A percentile compares a stretch with the other conserved stretches of the same genome.
phyloP scores from a whole-genome alignment of 2,329 filamentous ascomycete species.

The Emergomyces pasteurianus region DNA sequence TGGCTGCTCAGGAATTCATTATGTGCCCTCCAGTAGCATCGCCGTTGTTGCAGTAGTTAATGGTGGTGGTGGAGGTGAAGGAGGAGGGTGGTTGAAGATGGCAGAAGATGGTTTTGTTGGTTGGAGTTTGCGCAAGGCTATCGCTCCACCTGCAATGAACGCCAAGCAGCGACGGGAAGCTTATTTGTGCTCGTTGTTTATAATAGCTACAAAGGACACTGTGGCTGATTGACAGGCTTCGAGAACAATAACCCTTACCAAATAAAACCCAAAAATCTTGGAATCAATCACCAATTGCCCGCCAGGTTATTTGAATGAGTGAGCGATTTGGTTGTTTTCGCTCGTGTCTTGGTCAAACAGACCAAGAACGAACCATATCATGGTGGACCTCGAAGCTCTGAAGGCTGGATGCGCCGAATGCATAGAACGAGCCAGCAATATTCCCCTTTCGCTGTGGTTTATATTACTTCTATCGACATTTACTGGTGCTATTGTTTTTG shows the following conservation, averaged over 20 bases:
- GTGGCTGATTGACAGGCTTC: not conserved
- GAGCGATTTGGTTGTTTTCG: not conserved
- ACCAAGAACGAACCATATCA: conserved; percentile 1
- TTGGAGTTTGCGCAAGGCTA: not conserved
- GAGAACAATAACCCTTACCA: not conserved
- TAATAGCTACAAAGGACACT: not conserved
- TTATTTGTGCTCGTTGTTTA: not conserved
- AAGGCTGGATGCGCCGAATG: conserved; percentile 22
- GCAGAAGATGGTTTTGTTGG: not conserved
- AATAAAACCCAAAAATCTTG: not conserved
- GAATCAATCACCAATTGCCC: not conserved
- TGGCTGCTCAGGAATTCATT: not conserved
- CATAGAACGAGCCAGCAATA: conserved; percentile 16
- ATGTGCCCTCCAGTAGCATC: not conserved
- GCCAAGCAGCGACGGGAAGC: not conserved
- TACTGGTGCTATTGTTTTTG: conserved; percentile 22
- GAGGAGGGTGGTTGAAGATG: not conserved
- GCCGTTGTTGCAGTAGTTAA: not conserved
- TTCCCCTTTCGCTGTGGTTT: conserved; percentile 21
- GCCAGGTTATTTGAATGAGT: not conserved
- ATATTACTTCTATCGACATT: conserved; percentile 18
- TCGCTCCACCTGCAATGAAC: too few species aligned
- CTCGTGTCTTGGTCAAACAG: not conserved
- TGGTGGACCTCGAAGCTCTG: conserved; percentile 1
- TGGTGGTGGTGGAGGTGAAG: not conserved